phyloP scores from a whole-genome alignment of 176 grass and related monocot species.

The Stipa capillata region DNA sequence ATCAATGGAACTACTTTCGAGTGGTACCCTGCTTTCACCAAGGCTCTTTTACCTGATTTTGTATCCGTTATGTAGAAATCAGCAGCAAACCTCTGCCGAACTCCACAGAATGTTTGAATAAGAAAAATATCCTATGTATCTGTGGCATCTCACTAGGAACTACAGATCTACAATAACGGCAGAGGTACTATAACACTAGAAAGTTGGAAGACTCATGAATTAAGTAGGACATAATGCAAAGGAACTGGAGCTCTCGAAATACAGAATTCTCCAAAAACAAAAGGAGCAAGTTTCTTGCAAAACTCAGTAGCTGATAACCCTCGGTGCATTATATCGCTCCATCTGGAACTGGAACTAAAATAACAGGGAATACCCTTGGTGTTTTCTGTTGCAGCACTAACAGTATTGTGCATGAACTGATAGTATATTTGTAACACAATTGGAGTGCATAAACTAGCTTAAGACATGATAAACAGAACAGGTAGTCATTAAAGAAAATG shows the following conservation, averaged over 20 bases:
- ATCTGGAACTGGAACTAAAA: neutral
- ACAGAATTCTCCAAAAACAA: too few species aligned
- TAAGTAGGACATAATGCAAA: too few species aligned
- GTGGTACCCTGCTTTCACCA: slow-evolving; percentile 77
- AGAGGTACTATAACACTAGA: too few species aligned
- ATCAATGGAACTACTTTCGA: slow-evolving; percentile 74
- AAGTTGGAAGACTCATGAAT: too few species aligned
- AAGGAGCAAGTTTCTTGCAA: neutral
- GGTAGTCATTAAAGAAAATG: neutral
- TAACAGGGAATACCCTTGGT: neutral
- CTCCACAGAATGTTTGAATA: slow-evolving; percentile 40
- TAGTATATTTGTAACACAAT: neutral
- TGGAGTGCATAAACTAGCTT: neutral
- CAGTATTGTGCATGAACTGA: neutral
- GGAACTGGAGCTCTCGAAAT: too few species aligned
- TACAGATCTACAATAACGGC: neutral
- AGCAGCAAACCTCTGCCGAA: slow-evolving; percentile 77
- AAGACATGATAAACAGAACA: neutral
- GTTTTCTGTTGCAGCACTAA: neutral
- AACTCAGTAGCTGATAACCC: neutral
- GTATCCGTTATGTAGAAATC: slow-evolving; percentile 98
- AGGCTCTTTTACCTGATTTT: slow-evolving; percentile 65
- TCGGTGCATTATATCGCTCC: neutral
- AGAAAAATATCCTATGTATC: slow-evolving; percentile 24
- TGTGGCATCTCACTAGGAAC: neutral